Base-by-base conservation (phyloP, 306 rosid genomes). In the Fragaria nilgerrensis region DNA sequence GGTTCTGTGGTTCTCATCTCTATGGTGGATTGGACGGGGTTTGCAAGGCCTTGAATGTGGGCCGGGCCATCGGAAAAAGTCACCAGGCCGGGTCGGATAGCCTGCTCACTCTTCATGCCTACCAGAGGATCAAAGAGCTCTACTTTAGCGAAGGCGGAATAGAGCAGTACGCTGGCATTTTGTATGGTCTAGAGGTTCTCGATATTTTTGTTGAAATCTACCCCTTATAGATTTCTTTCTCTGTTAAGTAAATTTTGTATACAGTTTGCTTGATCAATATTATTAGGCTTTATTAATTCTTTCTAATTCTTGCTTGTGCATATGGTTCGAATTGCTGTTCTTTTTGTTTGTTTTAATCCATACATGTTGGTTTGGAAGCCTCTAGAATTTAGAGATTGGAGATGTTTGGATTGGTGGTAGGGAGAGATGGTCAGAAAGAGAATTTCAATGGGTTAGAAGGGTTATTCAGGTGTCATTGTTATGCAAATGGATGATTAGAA, bases 51-150 rank as follows among this genome's bases (percentile, higher is more conserved):
- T 75, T 92, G 34, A 78, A 78, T 29, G 84, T 92, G 71, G 77
- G 55, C 3, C 84, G 97, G 32, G 75, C 65, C 7, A 58, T 32
- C 8, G 95, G 94, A 37, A 85, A 85, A 58, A 79, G 90, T 78
- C 92, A 91, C 39, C 92, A 88, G 78, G 92, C 97, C 5, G 94
- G 94, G 48, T 91, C 97, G 0, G 97, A 91, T 82, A 89, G 94
- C 73, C 73, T 91, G 83, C 80, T 91, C 14, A 91, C 94, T 17
- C 74, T 87, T 19, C 92, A 83, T 17, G 82, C 83, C 2, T 92
- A 86, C 63, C 81, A 36, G 77, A 88, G 73, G 82, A 85, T 88
- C 23, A 82, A 77, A 2, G 72, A 85, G 7, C 67, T 82, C 17
- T 79, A 82, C 65, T 89, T 89, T 53, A 37, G 11, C 10, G 22